Evolutionary conservation across 1,284 basidiomycete species (phyloP), one percentile per base, ranked within the genome.

Genomic region (Agroathelia rolfsii): DNA sequence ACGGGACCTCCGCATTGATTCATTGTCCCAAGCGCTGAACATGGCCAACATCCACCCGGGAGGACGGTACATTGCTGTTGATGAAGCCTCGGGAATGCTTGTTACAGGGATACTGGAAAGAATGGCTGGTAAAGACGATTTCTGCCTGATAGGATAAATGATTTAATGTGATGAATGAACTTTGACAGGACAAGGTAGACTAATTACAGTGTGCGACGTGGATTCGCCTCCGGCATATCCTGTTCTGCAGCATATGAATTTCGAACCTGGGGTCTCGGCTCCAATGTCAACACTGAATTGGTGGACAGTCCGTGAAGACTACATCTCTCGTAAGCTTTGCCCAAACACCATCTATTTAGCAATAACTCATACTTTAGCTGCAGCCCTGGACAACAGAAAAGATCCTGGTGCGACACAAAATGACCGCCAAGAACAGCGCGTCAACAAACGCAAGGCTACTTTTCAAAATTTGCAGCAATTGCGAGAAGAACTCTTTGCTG

Each of bases 171-270:
- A n/a, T n/a, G n/a, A 33, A 33, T n/a, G 27, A n/a, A 24, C 33
- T 26, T 36, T 13, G n/a, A n/a, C 41, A 84, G 83, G 87, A 21
- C 61, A 79, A 46, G 93, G 93, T 4, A 71, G 76, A 32, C 61
- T 98, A 13, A 63, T 96, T 37, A 76, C 85, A 3, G 78, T 98
- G 48, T 89, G 83, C 47, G 89, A 95, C 44, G 75, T 81, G 20
- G 94, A 97, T 49, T 89, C 85, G 3, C 92, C 94, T 5, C 94
- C 95, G 7, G 81, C 89, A 22, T 90, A 92, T 53, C 88, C 89
- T 23, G 72, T 93, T 13, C 58, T 94, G 50, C 65, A 70, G 2
- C 66, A 80, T 34, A 89, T 95, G 84, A 96, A 96, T 54, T 88
- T 93, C 48, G 64, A 75, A 38, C 64, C 76, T 34, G 56, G 68